Base-by-base conservation (phyloP, 2,329 filamentous ascomycete genomes). In the Phyllosticta citriasiana region DNA sequence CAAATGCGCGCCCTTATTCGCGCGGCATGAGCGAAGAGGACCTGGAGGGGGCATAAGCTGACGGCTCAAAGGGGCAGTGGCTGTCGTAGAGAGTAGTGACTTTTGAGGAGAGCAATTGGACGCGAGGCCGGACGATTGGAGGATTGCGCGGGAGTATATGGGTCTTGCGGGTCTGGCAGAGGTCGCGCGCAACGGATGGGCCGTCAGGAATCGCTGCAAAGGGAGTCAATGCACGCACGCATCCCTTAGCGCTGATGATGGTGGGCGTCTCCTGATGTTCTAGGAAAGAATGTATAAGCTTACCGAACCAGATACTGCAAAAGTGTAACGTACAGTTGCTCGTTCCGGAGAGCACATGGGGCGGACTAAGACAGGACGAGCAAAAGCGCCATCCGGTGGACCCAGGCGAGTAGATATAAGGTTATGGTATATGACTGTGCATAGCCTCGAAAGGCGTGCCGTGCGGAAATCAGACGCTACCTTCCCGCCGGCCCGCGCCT, bases 191-290 rank as follows among this genome's bases (percentile, higher is more conserved):
- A 47, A 47, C 40, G 40, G 59, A 57, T 61, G 59, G 52, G 56
- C 55, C 59, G 59, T 57, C 52, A 54, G 53, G 58, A 61, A 53
- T 57, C 54, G 54, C 59, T n/a, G 55, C 54, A 57, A 55, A 61
- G 53, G 22, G 59, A 57, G 59, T 61, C 59, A 61, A 61, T 61
- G 59, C 59, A 57, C 59, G 59, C 54, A 27, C 59, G 35, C 30
- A 27, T 61, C 53, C 47, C 54, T 55, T 61, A 61, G 59, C 57
- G 59, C 59, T 61, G 59, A 61, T 54, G 58, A 6, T 25, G 14
- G 56, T 50, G 14, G 40, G 25, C 52, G 12, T 16, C 40, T 47
- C 52, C 52, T 53, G 52, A 53, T 53, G 54, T 35, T 47, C 27
- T 47, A 47, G 59, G 58, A 24, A 22, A 52, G 54, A 56, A 24